Base-by-base conservation (phyloP, 371 early-diverging fungal genomes). In the Funneliformis caledonium region DNA sequence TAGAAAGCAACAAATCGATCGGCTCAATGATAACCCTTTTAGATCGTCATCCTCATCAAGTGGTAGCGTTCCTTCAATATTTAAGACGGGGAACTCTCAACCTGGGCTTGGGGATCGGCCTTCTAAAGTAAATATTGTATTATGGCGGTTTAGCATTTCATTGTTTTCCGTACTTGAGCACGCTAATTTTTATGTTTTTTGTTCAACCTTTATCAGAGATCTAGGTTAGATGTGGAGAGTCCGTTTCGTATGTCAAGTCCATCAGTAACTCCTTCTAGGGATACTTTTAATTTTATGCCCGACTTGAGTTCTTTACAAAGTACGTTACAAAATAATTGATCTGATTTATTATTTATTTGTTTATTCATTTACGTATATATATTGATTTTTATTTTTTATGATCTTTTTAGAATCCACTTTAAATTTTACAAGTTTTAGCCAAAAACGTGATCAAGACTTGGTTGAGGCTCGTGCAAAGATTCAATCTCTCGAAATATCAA, bases 401-500 rank as follows among this genome's bases (percentile, higher is more conserved):
- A 26, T 47, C 5, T 9, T 69, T 45, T 43, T n/a, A 16, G 19
- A 37, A n/a, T 37, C 43, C 0, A n/a, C 70, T 2, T 8, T 43
- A 19, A 69, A 69, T 19, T 43, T 45, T 69, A 37, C 70, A n/a
- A 22, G 37, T 10, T 37, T 65, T 37, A 33, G 31, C 14, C 45
- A 19, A n/a, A 76, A 76, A 42, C 43, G 42, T n/a, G 45, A 42
- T 43, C 37, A 37, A 42, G 76, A 76, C 9, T 60, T 56, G 12
- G n/a, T 16, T n/a, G 76, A 76, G n/a, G 60, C 76, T 43, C 59
- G 76, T n/a, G 2, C 43, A 16, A 76, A 76, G n/a, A 61, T 76
- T 42, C 5, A 47, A 43, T 60, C 19, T 33, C 62, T 76, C 2
- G 76, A 76, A 31, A 37, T 50, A 19, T 33, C 64, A 61, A 61